These are phyloP conservation scores for Ceratobasidium sp. DNA, from an alignment of 1,284 basidiomycete genomes.

Conservation along the genomic window DNA sequence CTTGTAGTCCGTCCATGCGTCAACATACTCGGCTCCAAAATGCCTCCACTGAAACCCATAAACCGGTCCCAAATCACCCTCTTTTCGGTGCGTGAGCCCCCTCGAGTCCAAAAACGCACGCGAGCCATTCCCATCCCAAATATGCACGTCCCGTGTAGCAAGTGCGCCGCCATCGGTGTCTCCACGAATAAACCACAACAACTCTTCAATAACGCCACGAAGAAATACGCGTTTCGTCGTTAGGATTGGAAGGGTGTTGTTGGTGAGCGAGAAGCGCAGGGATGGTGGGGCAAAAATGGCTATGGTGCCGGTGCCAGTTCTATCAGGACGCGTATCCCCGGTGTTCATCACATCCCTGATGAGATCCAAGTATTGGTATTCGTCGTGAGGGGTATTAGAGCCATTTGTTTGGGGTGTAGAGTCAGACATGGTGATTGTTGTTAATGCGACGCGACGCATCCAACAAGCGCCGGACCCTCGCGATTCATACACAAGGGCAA, in stretches of 20 bases:
- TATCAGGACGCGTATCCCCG: slow-evolving; percentile 83
- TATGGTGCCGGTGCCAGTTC: slow-evolving; percentile 92
- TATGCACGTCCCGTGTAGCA: slow-evolving; percentile 87
- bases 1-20: slow-evolving; percentile 84
- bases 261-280: slow-evolving; percentile 84
- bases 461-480: slow-evolving; percentile 1
- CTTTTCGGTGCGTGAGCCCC: slow-evolving; percentile 83
- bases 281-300: slow-evolving; percentile 90
- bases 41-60: slow-evolving; percentile 99
- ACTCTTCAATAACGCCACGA: slow-evolving; percentile 92
- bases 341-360: slow-evolving; percentile 77
- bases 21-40: slow-evolving; percentile 90
- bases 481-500: neutral
- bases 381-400: slow-evolving; percentile 62
- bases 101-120: slow-evolving; percentile 86
- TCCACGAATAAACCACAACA: slow-evolving; percentile 94
- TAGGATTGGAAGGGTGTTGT: slow-evolving; percentile 83
- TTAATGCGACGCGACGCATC: slow-evolving; percentile 24
- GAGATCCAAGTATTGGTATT: slow-evolving; percentile 86
- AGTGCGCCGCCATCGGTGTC: slow-evolving; percentile 85
- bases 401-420: slow-evolving; percentile 15
- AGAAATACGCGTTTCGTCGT: slow-evolving; percentile 97
- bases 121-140: slow-evolving; percentile 98
- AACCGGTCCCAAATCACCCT: slow-evolving; percentile 95
- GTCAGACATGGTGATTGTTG: slow-evolving; percentile 27